Percentiles rank a stretch among this genome's conserved stretches.
Conservation (phyloP, 1,139 yeast genomes). For the Taphrina deformans region DNA sequence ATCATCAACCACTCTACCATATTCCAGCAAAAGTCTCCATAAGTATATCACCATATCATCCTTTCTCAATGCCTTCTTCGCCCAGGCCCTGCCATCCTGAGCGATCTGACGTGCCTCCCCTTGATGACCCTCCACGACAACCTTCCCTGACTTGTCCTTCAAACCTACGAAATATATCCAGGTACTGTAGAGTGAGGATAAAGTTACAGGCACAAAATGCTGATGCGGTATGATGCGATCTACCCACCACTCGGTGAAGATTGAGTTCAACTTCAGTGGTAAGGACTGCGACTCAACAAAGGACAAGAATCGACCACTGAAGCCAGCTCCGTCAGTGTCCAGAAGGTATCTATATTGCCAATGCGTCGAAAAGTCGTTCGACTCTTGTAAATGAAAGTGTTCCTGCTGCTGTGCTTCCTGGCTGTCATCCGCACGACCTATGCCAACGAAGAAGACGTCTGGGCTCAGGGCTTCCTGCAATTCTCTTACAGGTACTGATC, state of each 20-base stretch:
- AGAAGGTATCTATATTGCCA: constrained; percentile 38
- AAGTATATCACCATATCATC: constrained; percentile 40
- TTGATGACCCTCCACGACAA: constrained; percentile 34
- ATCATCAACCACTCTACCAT: constrained; percentile 40
- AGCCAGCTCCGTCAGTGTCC: constrained; percentile 40
- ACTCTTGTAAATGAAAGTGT: constrained; percentile 1
- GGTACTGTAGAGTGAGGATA: constrained; percentile 37
- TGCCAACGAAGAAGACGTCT: background rate
- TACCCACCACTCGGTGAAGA: constrained; percentile 40
- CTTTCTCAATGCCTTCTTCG: constrained; percentile 36
- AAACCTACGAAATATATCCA: constrained; percentile 23
- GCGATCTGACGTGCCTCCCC: constrained; percentile 38
- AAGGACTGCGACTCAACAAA: constrained; percentile 37
- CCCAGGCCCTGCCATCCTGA: constrained; percentile 36
- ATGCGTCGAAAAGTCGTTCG: background rate
- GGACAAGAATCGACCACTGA: constrained; percentile 39
- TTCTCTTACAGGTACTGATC: no score
- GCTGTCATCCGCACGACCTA: background rate
- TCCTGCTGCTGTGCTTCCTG: background rate
- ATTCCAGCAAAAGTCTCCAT: constrained; percentile 40
- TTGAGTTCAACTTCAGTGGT: constrained; percentile 38
- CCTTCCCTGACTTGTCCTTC: constrained; percentile 10
- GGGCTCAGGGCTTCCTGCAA: background rate
- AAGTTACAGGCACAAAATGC: constrained; percentile 39
- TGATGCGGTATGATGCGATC: constrained; percentile 40